Evolutionary conservation across 345 rosid genomes (phyloP), one percentile per base, ranked within the genome.

Genomic region (Hibiscus tridactylites): DNA sequence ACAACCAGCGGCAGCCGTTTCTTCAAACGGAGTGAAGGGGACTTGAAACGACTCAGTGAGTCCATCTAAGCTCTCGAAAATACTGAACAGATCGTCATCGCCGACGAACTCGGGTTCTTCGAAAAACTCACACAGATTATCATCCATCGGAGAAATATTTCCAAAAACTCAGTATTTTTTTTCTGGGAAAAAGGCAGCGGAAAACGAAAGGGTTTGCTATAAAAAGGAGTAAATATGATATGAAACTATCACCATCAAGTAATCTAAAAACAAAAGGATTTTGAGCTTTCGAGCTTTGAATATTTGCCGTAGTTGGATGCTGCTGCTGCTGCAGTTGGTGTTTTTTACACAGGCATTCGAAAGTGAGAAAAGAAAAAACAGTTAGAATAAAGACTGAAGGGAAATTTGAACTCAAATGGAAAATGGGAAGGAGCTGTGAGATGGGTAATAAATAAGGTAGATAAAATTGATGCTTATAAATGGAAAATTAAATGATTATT

Each of bases 21-120:
- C 81, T 21, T 80, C 85, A 24, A 73, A 64, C 5, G 86, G 86
- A 37, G 83, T 79, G 0, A 75, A 63, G 5, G 83, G 87, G 39
- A 54, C 26, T 2, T 87, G 83, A 61, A 88, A 85, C 44, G 44
- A 39, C 59, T 91, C 91, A 1, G 82, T 75, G 35, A 79, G 86
- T 0, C 85, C 78, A 50, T 89, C 97, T 35, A 92, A 83, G 65
- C 93, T 79, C 80, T 88, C 91, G 47, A 96, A 87, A 77, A 96
- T 81, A 26, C 94, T 82, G 63, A 88, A 92, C 13, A 96, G 78
- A 37, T 92, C 98, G 39, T 96, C 98, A 52, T 81, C 90, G 24
- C 76, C 85, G 61, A 17, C 90, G 42, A 85, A 78, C 73, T 87
- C 87, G 49, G 73, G 49, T 10, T 88, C 89, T 5, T 85, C 86